These are phyloP conservation scores for Diaporthe amygdali DNA, from an alignment of 2,329 filamentous ascomycete species.

Conservation along the genomic window DNA sequence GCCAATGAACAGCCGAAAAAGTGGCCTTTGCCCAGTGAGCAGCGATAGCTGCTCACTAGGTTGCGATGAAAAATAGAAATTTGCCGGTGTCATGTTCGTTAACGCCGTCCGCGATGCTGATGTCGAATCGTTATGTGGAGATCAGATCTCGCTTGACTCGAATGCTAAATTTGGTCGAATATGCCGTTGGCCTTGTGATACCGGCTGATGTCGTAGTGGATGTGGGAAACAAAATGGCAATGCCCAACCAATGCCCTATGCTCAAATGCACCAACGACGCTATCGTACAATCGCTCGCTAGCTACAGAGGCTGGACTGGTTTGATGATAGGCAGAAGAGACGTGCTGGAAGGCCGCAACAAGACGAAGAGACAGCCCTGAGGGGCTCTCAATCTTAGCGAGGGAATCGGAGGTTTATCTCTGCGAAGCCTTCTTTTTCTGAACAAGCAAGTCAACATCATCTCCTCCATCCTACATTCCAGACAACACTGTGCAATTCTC, in stretches of 20 bases:
- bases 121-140: neutral
- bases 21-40: neutral
- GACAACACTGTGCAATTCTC: constrained; percentile 50
- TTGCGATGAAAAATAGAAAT: neutral
- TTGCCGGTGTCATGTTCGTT: neutral
- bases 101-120: constrained; percentile 21
- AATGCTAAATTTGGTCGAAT: constrained; percentile 11
- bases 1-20: neutral
- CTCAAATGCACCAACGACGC: constrained; percentile 14
- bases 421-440: constrained; percentile 33
- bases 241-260: constrained; percentile 13
- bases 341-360: constrained; percentile 9
- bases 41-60: neutral
- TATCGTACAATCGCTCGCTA: constrained; percentile 26
- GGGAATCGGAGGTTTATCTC: constrained; percentile 13
- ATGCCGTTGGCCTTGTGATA: neutral
- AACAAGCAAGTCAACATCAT: constrained; percentile 41
- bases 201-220: neutral
- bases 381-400: constrained; percentile 16
- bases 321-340: constrained; percentile 9
- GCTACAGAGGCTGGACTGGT: constrained; percentile 9
- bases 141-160: constrained; percentile 8
- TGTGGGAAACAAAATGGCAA: constrained; percentile 14
- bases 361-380: constrained; percentile 8
- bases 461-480: constrained; percentile 74